Percentiles rank a stretch among this genome's conserved stretches.
phyloP scores from a whole-genome alignment of 2,329 filamentous ascomycete species.

The Neonectria magnoliae region DNA sequence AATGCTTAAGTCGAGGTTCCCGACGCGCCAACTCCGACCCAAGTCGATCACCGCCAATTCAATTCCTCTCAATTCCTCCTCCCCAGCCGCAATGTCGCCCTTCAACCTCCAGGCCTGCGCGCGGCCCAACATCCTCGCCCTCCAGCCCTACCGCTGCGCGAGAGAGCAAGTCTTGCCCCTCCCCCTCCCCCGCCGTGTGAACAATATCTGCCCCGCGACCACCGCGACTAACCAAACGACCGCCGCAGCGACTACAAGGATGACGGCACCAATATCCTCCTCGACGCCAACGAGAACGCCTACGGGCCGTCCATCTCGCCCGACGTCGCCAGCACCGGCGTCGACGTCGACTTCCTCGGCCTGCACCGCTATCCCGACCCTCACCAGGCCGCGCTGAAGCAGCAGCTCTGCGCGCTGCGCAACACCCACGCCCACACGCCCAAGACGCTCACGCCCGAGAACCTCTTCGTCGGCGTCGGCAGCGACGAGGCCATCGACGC shows the following conservation, averaged over 20 bases:
- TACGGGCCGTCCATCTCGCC: constrained; percentile 81
- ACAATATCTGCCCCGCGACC: constrained; percentile 15
- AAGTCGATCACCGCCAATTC: background rate
- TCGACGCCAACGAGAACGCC: constrained; percentile 98
- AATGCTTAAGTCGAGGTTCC: constrained; percentile 21
- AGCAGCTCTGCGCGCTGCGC: constrained; percentile 84
- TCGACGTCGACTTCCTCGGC: constrained; percentile 75
- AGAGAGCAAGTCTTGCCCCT: constrained; percentile 70
- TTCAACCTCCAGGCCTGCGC: constrained; percentile 81
- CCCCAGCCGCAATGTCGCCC: constrained; percentile 59
- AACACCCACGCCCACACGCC: constrained; percentile 85
- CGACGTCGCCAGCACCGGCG: constrained; percentile 46
- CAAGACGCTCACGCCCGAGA: constrained; percentile 77
- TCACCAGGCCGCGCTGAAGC: constrained; percentile 88
- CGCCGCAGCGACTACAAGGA: constrained; percentile 92
- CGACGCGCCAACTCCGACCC: constrained; percentile 15
- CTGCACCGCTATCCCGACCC: constrained; percentile 97
- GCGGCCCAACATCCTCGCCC: constrained; percentile 77
- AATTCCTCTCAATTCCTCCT: background rate
- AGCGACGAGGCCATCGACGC: constrained; percentile 98
- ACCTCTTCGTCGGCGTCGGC: constrained; percentile 94
- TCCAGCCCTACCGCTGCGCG: constrained; percentile 84
- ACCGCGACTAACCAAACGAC: constrained; percentile 34
- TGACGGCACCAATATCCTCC: constrained; percentile 92
- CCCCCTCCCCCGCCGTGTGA: constrained; percentile 17